Conservation (phyloP, 148 eudicot species). For the Rhododendron griersonianum region DNA sequence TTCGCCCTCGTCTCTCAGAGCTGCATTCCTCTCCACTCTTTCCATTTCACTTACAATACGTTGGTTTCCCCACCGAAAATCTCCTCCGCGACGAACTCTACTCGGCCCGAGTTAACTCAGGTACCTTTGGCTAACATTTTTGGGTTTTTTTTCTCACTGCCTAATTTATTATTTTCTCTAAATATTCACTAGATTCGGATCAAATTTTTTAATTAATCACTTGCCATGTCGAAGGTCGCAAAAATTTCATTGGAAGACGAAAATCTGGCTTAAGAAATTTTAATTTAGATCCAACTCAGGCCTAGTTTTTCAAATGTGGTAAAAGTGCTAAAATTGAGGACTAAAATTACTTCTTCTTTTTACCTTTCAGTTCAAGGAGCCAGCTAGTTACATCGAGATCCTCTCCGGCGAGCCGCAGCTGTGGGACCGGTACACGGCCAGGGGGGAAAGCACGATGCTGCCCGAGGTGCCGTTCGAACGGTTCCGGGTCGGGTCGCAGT, state of each 20-base stretch:
- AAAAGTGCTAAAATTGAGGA: no score
- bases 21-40: slow-evolving; percentile 59
- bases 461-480: slow-evolving; percentile 43
- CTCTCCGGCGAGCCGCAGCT: slow-evolving; percentile 25
- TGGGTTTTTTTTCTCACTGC: background rate
- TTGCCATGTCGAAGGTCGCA: background rate
- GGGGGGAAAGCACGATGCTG: slow-evolving; percentile 40
- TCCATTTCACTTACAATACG: slow-evolving; percentile 28
- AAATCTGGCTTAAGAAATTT: background rate
- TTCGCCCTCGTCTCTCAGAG: slow-evolving; percentile 52
- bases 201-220: no score
- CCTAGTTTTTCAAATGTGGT: no score
- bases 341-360: no score
- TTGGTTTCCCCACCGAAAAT: slow-evolving; percentile 13
- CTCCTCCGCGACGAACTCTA: background rate
- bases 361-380: background rate
- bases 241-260: no score
- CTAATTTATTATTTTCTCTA: no score
- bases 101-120: background rate
- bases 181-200: background rate
- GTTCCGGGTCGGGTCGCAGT: slow-evolving; percentile 59
- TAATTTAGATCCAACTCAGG: background rate
- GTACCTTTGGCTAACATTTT: background rate
- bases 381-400: slow-evolving; percentile 46
- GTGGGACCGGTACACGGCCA: slow-evolving; percentile 48